These are phyloP conservation scores for Aspergillus pseudotamarii DNA, from an alignment of 2,329 filamentous ascomycete species.

Conservation along the genomic window DNA sequence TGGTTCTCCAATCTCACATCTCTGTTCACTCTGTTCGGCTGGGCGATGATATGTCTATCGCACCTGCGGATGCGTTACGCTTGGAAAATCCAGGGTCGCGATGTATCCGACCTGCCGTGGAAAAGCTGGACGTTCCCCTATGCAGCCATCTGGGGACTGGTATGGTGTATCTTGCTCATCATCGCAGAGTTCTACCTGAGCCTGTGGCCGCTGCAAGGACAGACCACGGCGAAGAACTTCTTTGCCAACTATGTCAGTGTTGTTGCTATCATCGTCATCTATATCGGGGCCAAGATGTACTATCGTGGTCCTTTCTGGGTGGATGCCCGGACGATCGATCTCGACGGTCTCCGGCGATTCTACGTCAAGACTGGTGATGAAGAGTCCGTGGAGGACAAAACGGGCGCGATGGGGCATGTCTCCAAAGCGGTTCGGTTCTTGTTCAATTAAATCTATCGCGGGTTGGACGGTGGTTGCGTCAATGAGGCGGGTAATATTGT, in stretches of 20 bases:
- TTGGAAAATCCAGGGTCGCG: constrained; percentile 45
- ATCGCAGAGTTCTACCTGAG: constrained; percentile 53
- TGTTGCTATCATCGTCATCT: constrained; percentile 47
- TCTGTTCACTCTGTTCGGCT: constrained; percentile 49
- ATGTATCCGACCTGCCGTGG: constrained; percentile 44
- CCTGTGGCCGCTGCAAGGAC: constrained; percentile 46
- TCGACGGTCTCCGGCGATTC: constrained; percentile 31
- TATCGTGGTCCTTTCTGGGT: constrained; percentile 43
- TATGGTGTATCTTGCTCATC: constrained; percentile 50
- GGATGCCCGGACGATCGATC: constrained; percentile 35
- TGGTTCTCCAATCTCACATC: constrained; percentile 54
- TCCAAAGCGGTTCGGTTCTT: constrained; percentile 10
- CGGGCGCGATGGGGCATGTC: constrained; percentile 6
- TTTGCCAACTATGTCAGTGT: constrained; percentile 53
- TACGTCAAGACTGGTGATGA: constrained; percentile 17
- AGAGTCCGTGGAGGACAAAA: constrained; percentile 16
- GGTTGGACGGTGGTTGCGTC: neutral
- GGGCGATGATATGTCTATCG: constrained; percentile 49
- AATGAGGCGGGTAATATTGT: neutral
- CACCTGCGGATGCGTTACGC: constrained; percentile 49
- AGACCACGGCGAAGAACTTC: constrained; percentile 44
- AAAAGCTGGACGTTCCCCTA: constrained; percentile 50
- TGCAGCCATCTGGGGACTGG: constrained; percentile 48
- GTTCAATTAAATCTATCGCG: constrained; percentile 2
- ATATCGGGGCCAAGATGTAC: constrained; percentile 44